Conservation (phyloP, 495 filamentous ascomycete species). For the Gamarada debralockiae region DNA sequence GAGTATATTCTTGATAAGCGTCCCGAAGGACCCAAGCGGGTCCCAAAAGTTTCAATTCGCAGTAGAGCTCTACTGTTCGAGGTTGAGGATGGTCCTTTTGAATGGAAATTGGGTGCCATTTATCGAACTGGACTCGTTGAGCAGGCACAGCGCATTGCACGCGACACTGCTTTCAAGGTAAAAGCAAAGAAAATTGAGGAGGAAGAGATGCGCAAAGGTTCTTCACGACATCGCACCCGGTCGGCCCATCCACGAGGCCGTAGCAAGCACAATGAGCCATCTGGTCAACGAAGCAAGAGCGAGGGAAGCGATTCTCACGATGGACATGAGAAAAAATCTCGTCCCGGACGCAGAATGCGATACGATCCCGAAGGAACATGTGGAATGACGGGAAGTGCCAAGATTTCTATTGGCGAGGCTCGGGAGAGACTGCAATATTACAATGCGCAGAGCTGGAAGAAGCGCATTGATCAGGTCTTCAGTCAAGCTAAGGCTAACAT, state of each 20-base stretch:
- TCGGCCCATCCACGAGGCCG: slow-evolving; percentile 45
- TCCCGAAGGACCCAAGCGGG: slow-evolving; percentile 77
- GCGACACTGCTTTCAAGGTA: slow-evolving; percentile 83
- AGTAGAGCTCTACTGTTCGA: slow-evolving; percentile 82
- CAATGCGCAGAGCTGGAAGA: slow-evolving; percentile 90
- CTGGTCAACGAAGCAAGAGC: slow-evolving; percentile 50
- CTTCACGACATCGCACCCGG: slow-evolving; percentile 39
- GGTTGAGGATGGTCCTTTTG: slow-evolving; percentile 93
- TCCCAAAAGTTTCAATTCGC: slow-evolving; percentile 79
- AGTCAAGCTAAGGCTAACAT: slow-evolving; percentile 66
- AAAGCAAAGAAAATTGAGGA: slow-evolving; percentile 82
- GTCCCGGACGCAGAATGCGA: slow-evolving; percentile 30
- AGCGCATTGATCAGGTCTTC: slow-evolving; percentile 76
- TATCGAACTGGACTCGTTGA: slow-evolving; percentile 86
- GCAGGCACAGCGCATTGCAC: slow-evolving; percentile 80
- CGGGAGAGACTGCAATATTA: slow-evolving; percentile 68
- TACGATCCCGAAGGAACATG: slow-evolving; percentile 78
- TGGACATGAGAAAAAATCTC: slow-evolving; percentile 22
- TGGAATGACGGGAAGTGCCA: slow-evolving; percentile 61
- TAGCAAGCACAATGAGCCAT: slow-evolving; percentile 24
- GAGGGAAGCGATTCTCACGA: slow-evolving; percentile 37
- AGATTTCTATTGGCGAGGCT: slow-evolving; percentile 70
- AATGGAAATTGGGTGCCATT: slow-evolving; percentile 92
- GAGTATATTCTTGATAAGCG: slow-evolving; percentile 81
- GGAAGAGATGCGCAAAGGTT: slow-evolving; percentile 53